These are phyloP conservation scores for Barnettozyma populi DNA, from an alignment of 805 yeast genomes.

Conservation along the genomic window DNA sequence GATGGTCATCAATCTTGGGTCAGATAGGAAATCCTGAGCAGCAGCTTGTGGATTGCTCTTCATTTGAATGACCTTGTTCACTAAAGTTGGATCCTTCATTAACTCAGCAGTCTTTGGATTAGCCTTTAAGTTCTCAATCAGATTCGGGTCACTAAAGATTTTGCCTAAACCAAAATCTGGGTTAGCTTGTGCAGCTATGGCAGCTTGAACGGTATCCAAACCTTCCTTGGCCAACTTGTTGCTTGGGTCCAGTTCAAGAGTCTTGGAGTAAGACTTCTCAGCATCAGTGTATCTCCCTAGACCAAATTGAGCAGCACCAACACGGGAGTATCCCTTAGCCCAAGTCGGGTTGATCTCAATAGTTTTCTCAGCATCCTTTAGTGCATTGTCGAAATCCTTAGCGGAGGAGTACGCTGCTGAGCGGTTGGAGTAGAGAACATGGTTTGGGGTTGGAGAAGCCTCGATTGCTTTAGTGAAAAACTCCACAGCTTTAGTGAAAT, in stretches of 20 bases:
- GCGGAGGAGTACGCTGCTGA: constrained; percentile 86
- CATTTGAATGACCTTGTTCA: constrained; percentile 57
- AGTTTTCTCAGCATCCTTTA: constrained; percentile 81
- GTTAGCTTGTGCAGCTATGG: constrained; percentile 41
- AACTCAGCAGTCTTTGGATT: constrained; percentile 86
- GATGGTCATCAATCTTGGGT: constrained; percentile 83
- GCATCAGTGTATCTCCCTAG: constrained; percentile 76
- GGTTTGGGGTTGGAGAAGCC: constrained; percentile 76
- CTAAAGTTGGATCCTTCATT: constrained; percentile 83
- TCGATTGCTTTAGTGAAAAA: constrained; percentile 83
- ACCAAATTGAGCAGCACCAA: constrained; percentile 92
- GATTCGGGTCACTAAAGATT: constrained; percentile 74
- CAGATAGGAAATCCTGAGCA: constrained; percentile 64
- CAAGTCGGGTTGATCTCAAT: constrained; percentile 75
- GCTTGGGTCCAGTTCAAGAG: constrained; percentile 70
- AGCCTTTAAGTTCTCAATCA: constrained; percentile 65
- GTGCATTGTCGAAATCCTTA: constrained; percentile 67
- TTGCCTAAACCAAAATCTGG: constrained; percentile 75
- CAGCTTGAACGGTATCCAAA: constrained; percentile 59
- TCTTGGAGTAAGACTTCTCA: constrained; percentile 62
- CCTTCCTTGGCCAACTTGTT: constrained; percentile 90
- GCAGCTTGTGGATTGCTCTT: constrained; percentile 71
- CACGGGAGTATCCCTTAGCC: constrained; percentile 95
- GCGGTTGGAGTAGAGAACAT: constrained; percentile 88
- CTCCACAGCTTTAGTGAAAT: constrained; percentile 74